Percentiles rank a stretch among this genome's conserved stretches.
Evolutionary conservation across 2,329 filamentous ascomycete species (phyloP).

Genomic region (Xylariaceae sp.): DNA sequence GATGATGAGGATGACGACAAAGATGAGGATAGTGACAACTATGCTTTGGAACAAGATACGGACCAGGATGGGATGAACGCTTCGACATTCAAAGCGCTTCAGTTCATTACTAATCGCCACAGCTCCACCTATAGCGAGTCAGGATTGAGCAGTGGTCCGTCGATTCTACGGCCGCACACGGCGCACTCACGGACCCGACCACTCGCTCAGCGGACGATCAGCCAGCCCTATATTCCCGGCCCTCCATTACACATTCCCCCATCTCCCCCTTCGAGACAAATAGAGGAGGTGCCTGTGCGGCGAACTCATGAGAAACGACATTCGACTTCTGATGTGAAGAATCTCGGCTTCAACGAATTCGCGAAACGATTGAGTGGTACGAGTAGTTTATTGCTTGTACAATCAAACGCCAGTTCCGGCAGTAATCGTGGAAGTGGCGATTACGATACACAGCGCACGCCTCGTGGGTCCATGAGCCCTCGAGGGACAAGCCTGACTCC

Average conservation of each 20-base stretch:
- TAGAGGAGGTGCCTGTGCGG: slow-evolving; percentile 45
- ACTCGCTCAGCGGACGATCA: slow-evolving; percentile 53
- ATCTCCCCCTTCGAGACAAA: slow-evolving; percentile 36
- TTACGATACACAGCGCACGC: slow-evolving; percentile 49
- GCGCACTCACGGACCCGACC: slow-evolving; percentile 58
- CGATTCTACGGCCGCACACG: slow-evolving; percentile 58
- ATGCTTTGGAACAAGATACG: slow-evolving; percentile 43
- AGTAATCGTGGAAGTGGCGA: slow-evolving; percentile 59
- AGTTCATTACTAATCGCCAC: slow-evolving; percentile 57
- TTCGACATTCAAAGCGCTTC: slow-evolving; percentile 56
- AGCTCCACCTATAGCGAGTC: slow-evolving; percentile 44
- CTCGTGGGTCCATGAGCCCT: slow-evolving; percentile 42
- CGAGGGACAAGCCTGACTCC: slow-evolving; percentile 43
- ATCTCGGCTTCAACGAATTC: slow-evolving; percentile 67
- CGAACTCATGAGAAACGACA: slow-evolving; percentile 54
- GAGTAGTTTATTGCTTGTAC: slow-evolving; percentile 64
- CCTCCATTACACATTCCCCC: slow-evolving; percentile 33
- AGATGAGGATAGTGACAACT: slow-evolving; percentile 50
- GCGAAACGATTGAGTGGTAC: slow-evolving; percentile 66
- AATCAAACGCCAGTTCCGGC: slow-evolving; percentile 59
- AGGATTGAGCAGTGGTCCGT: slow-evolving; percentile 42
- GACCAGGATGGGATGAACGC: slow-evolving; percentile 50
- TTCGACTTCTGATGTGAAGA: slow-evolving; percentile 62
- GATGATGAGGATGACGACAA: slow-evolving; percentile 50
- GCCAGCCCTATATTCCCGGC: slow-evolving; percentile 54